Conservation (phyloP, 768 basidiomycete species). For the Agrocybe praecox region DNA sequence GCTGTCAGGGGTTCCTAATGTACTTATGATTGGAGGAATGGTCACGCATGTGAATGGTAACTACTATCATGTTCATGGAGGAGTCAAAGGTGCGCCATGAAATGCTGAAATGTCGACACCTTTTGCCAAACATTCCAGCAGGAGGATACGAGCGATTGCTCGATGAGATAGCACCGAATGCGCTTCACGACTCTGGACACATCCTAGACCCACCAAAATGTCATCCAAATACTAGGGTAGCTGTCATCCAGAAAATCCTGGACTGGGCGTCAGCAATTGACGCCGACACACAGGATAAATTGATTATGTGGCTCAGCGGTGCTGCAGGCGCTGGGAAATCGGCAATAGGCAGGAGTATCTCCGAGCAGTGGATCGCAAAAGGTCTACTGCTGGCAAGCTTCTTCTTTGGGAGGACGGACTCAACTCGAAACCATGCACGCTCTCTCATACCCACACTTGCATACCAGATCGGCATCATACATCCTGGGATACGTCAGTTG, state of each 20-base stretch:
- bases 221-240: slow-evolving; percentile 14
- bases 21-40: too few species aligned
- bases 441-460: slow-evolving; percentile 10
- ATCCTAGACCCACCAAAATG: slow-evolving; percentile 11
- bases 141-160: slow-evolving; percentile 23
- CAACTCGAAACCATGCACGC: neutral
- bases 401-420: slow-evolving; percentile 8
- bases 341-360: slow-evolving; percentile 12
- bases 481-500: neutral
- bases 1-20: too few species aligned
- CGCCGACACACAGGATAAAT: slow-evolving; percentile 7
- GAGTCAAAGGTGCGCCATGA: too few species aligned
- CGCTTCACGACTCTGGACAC: slow-evolving; percentile 5
- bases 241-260: slow-evolving; percentile 3
- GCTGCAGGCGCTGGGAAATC: slow-evolving; percentile 19
- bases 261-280: slow-evolving; percentile 14
- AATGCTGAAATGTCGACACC: too few species aligned
- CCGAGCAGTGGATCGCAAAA: slow-evolving; percentile 1
- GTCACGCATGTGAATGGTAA: too few species aligned
- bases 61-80: too few species aligned
- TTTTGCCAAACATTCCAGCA: neutral
- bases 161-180: slow-evolving; percentile 34
- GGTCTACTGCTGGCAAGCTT: slow-evolving; percentile 9
- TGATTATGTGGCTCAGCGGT: slow-evolving; percentile 17
- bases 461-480: slow-evolving; percentile 5